Evolutionary conservation across 257 asterid genomes (phyloP), one percentile per base, ranked within the genome.

Genomic region (Solanum peruvianum): DNA sequence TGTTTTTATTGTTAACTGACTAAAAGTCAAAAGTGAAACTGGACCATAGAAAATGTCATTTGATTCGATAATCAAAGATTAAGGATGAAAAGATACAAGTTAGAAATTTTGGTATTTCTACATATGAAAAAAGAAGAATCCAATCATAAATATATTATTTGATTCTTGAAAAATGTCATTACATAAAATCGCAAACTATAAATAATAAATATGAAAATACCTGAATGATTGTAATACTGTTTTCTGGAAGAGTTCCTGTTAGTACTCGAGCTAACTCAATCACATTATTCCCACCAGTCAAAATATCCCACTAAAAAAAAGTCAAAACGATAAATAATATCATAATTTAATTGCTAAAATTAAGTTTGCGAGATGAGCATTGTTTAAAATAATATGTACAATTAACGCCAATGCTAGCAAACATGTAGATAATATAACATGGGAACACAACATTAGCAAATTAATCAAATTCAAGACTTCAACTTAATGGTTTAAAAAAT

Each of bases 261-360:
- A 95, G 75, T 88, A 96, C 88, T 83, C 80, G 93, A 16, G 98
- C 95, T 27, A 93, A 90, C 56, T 90, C 88, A 86, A 42, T 82
- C 78, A 89, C 90, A 14, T 92, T 90, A 83, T 88, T 90, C 31
- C 92, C 95, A 86, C 87, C 42, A 21, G 93, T 90, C 52, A 94
- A 76, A 41, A 90, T 91, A 84, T 95, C 98, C 98, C 98, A 96
- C 98, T 95, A 90, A 89, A 15, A 47, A 33, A 11, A 15, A 37
- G 33, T 1, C 41, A 7, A 62, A 9, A 13, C 9, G 7, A 81
- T 29, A 45, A 4, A 37, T 37, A 27, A 39, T 16, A 1, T 31
- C 2, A 25, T 45, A 78, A 45, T 15, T 76, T 9, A 77, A 14
- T 44, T 35, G 3, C 15, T 0, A 73, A 77, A 44, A 45, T 14